Percentiles rank a stretch among this genome's conserved stretches.
phyloP scores from a whole-genome alignment of 306 rosid genomes.

The Echinosophora koreensis region DNA sequence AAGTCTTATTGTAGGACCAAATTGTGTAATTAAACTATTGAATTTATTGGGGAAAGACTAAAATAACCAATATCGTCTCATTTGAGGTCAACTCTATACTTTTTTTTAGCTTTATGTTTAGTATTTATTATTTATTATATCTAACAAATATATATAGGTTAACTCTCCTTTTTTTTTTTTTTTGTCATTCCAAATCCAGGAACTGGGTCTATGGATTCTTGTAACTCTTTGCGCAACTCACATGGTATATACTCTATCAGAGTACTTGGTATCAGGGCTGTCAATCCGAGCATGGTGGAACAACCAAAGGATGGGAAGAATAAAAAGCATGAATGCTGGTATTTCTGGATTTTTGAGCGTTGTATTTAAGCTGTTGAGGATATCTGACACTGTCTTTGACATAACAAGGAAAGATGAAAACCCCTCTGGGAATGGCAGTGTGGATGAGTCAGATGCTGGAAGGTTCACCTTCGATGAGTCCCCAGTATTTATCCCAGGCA shows the following conservation, averaged over 20 bases:
- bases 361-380: constrained; percentile 54
- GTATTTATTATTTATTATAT: not conserved
- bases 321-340: constrained; percentile 54
- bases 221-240: constrained; percentile 40
- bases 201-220: constrained; percentile 47
- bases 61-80: not conserved
- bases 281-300: constrained; percentile 84
- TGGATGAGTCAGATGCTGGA: constrained; percentile 38
- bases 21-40: too few species aligned
- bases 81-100: not conserved
- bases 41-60: too few species aligned
- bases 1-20: too few species aligned
- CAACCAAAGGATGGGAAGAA: constrained; percentile 64
- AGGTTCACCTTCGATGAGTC: constrained; percentile 65
- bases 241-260: constrained; percentile 43
- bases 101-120: not conserved
- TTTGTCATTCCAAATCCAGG: too few species aligned
- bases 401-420: constrained; percentile 64
- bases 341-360: constrained; percentile 55
- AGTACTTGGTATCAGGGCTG: constrained; percentile 48
- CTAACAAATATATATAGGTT: not conserved
- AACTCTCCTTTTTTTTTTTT: not conserved
- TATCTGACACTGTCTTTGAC: constrained; percentile 58
- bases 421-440: not conserved
- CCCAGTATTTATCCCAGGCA: constrained; percentile 61